Evolutionary conservation across 495 filamentous ascomycete genomes (phyloP).

Genomic region (Neurospora sp.): DNA sequence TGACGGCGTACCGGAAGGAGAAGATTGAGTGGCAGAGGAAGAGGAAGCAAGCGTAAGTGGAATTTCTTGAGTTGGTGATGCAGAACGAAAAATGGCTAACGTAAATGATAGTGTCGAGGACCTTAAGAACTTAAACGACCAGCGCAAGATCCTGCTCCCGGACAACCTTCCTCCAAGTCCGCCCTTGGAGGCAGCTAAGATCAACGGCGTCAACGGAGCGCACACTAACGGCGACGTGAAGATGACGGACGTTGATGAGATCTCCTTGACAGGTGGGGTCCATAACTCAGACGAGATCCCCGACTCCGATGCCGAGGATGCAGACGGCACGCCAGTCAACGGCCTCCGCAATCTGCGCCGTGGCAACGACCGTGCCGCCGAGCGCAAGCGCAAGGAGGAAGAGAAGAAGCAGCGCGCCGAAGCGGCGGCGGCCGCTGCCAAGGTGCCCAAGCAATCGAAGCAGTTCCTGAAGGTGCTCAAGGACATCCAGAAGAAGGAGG

Average conservation of each 20-base stretch:
- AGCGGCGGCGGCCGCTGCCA: constrained; percentile 71
- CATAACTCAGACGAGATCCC: constrained; percentile 31
- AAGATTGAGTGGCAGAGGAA: constrained; percentile 86
- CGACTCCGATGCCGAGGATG: constrained; percentile 54
- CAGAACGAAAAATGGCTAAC: constrained; percentile 10
- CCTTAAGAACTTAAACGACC: constrained; percentile 68
- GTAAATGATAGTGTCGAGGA: constrained; percentile 58
- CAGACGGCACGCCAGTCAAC: constrained; percentile 28
- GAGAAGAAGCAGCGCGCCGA: constrained; percentile 69
- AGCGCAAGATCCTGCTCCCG: constrained; percentile 76
- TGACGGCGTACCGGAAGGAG: constrained; percentile 89
- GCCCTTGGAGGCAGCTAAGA: constrained; percentile 39
- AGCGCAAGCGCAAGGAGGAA: constrained; percentile 78
- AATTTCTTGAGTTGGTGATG: not conserved
- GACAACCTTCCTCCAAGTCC: constrained; percentile 64
- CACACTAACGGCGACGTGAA: constrained; percentile 41
- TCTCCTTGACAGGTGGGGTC: constrained; percentile 33
- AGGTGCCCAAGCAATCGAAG: constrained; percentile 71
- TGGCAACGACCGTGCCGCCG: constrained; percentile 63
- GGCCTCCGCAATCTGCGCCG: constrained; percentile 61
- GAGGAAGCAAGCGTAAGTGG: constrained; percentile 71
- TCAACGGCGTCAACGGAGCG: constrained; percentile 13
- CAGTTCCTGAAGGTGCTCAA: constrained; percentile 78
- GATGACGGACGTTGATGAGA: constrained; percentile 51
- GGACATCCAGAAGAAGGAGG: constrained; percentile 78